Base-by-base conservation (phyloP, 164 flowering plant species). In the Houttuynia cordata region DNA sequence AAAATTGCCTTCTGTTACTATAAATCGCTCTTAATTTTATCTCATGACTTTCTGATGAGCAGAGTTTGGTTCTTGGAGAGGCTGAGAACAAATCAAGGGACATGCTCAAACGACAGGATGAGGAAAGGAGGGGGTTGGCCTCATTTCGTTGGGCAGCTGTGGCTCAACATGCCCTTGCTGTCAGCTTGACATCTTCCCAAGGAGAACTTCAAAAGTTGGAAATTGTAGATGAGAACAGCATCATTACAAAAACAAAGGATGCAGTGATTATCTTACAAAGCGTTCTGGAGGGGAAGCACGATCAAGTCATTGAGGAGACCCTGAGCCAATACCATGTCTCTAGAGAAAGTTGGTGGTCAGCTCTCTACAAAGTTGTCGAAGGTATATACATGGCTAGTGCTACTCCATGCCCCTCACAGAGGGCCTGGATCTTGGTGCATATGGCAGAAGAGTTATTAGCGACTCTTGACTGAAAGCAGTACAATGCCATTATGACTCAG, bases 111-210 rank as follows among this genome's bases (percentile, higher is more conserved):
- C 76, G 51, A 41, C 60, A 75, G 12, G 88, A 86, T 59, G 88
- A 90, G 39, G 84, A 73, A 49, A 84, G 88, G 49, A 83, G 76
- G 74, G 87, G 96, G 97, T 61, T 84, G 62, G 97, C 96, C 49
- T 94, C 99, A 41, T 85, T 97, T 18, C 83, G 96, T 5, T 94
- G 99, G 99, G 80, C 94, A 34, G 96, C 95, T 51, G 97, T 96
- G 55, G 94, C 99, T 4, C 88, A 83, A 73, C 87, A 74, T 81
- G 99, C 97, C 3, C 83, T 94, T 58, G 87, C 82, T 39, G 83
- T 83, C 25, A 87, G 87, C 74, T 85, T 94, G 58, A 81, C 80
- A 56, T 94, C 97, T 25, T 94, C 99, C 7, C 88, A 88, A 0
- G 88, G 83, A 67, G 94, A 94, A 67, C 96, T 94, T 39, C 84